phyloP scores from a whole-genome alignment of 192 early-diverging fungal genomes.

The Cetraspora pellucida region DNA sequence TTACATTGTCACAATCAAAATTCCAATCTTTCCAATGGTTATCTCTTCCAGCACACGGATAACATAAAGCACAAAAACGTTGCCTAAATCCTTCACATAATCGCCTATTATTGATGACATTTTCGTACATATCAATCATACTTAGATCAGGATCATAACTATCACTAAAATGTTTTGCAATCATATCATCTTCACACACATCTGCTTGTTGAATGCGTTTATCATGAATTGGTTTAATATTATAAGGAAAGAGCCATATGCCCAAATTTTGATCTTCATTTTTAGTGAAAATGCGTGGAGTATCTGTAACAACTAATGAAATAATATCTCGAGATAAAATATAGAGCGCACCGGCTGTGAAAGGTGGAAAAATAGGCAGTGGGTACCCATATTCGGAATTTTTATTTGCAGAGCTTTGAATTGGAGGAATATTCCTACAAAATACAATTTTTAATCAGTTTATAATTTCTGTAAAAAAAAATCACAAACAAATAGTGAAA shows the following conservation, averaged over 20 bases:
- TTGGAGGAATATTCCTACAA: constrained; percentile 60
- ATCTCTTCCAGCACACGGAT: constrained; percentile 52
- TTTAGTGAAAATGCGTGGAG: constrained; percentile 56
- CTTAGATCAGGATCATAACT: constrained; percentile 43
- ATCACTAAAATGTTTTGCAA: constrained; percentile 63
- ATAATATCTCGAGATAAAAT: constrained; percentile 61
- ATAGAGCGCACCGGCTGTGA: constrained; percentile 62
- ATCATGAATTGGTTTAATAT: constrained; percentile 61
- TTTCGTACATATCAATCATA: constrained; percentile 61
- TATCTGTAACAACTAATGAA: constrained; percentile 51
- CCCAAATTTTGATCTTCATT: constrained; percentile 65
- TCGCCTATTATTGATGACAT: constrained; percentile 45
- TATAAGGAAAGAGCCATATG: constrained; percentile 63
- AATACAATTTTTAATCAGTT: not conserved
- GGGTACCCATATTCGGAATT: constrained; percentile 52
- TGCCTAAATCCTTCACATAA: constrained; percentile 58
- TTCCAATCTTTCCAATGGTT: constrained; percentile 61
- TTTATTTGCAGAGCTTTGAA: constrained; percentile 55
- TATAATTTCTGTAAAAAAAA: not conserved
- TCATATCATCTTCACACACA: constrained; percentile 66
- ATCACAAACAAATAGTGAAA: not conserved
- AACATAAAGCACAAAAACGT: constrained; percentile 56
- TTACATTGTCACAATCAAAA: constrained; percentile 54
- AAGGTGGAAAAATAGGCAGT: constrained; percentile 61
- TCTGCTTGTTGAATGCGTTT: constrained; percentile 62